These are phyloP conservation scores for Buddleja alternifolia DNA, from an alignment of 257 asterid genomes.

Conservation along the genomic window DNA sequence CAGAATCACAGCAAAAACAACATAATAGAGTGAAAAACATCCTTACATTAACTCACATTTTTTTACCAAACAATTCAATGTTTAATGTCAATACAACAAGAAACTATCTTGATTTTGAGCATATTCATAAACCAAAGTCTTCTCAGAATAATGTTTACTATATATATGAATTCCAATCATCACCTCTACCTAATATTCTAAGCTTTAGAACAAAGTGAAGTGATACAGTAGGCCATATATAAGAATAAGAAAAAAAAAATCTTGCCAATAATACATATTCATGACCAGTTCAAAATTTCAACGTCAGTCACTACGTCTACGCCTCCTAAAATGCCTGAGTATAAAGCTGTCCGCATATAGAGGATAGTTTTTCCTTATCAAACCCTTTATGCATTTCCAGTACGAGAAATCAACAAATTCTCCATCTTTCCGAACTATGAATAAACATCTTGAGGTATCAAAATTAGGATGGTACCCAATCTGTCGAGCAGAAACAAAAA, in stretches of 20 bases:
- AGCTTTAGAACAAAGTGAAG: background rate
- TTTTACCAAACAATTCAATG: slow-evolving; percentile 8
- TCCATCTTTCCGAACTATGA: slow-evolving; percentile 61
- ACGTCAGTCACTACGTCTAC: slow-evolving; percentile 45
- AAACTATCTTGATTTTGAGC: slow-evolving; percentile 4
- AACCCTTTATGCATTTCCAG: slow-evolving; percentile 71
- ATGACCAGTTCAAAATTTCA: background rate
- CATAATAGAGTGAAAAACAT: background rate
- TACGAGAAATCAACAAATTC: slow-evolving; percentile 62
- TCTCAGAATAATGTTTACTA: slow-evolving; percentile 2
- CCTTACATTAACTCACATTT: background rate
- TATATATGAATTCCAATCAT: slow-evolving; percentile 13
- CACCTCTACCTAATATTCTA: slow-evolving; percentile 4
- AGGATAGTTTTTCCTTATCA: slow-evolving; percentile 65
- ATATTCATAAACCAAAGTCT: slow-evolving; percentile 10
- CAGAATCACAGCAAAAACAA: too few species aligned
- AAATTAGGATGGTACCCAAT: slow-evolving; percentile 67
- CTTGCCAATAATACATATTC: background rate
- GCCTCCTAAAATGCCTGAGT: slow-evolving; percentile 56
- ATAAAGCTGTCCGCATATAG: slow-evolving; percentile 64
- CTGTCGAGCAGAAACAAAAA: slow-evolving; percentile 39
- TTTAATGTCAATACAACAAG: background rate
- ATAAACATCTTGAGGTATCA: slow-evolving; percentile 58
- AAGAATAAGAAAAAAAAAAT: background rate
- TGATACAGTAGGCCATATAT: background rate